Conservation (phyloP, 2,329 filamentous ascomycete species). For the Onygena corvina region DNA sequence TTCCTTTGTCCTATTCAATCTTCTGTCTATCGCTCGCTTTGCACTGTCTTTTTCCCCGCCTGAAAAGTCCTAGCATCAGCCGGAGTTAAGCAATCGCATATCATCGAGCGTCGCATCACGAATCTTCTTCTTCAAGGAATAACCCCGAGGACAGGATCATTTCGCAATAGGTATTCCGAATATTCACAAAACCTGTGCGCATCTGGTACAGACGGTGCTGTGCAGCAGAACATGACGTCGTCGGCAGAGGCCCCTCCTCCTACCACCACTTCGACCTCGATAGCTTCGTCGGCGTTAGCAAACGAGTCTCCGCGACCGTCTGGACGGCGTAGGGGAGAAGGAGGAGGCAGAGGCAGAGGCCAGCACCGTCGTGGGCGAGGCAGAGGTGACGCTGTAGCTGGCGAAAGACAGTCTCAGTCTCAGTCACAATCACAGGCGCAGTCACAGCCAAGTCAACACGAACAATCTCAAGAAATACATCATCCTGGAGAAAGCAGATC, state of each 20-base stretch:
- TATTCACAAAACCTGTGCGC: neutral
- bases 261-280: too few relatives aligned
- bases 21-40: too few relatives aligned
- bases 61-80: neutral
- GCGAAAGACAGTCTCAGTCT: neutral
- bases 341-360: conserved; percentile 9
- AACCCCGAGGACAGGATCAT: too few relatives aligned
- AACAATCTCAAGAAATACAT: too few relatives aligned
- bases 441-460: neutral
- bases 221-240: neutral
- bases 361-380: neutral
- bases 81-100: too few relatives aligned
- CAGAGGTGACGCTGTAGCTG: neutral
- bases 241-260: neutral
- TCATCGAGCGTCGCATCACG: neutral
- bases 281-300: neutral
- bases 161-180: too few relatives aligned
- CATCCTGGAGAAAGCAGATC: too few relatives aligned
- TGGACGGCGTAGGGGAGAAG: conserved; percentile 1
- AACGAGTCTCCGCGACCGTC: neutral
- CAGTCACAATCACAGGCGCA: neutral
- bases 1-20: neutral
- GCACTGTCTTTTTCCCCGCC: too few relatives aligned
- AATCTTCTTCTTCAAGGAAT: neutral
- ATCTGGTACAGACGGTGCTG: neutral